Evolutionary conservation across 805 yeast genomes (phyloP), one percentile per base, ranked within the genome.

Genomic region (Zygotorulaspora florentina): DNA sequence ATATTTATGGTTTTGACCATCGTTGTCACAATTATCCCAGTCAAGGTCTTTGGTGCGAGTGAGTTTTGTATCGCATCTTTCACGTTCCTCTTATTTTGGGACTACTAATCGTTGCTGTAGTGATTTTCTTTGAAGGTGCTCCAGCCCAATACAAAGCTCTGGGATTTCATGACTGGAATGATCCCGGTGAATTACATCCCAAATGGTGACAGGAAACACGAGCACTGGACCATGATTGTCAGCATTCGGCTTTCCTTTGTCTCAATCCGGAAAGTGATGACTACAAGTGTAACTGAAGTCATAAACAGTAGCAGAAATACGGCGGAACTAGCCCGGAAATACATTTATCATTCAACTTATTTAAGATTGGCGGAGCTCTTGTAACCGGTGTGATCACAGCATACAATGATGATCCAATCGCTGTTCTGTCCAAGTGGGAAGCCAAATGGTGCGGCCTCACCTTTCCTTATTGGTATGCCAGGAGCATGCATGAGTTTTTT

Each of bases 41-140:
- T 66, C 28, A 50, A 56, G 33, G 51, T 50, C 18, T 69, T 63
- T 47, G 73, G 72, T 40, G 83, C 78, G 59, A 70, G 74, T 40
- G 87, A 80, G 56, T 85, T 80, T 62, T 84, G 83, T 83, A 74
- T 80, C 53, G 80, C 85, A 0, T 57, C 75, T 13, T 69, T 85
- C 63, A 85, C 85, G 62, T 85, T 28, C 50, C 83, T 42, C 75
- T 85, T 29, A 75, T 85, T 57, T 58, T 80, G 17, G 87, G 88
- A 16, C 68, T 82, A 50, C 78, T 82, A 46, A 63, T 82, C 31
- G 65, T 76, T 35, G 77, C 81, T 50, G 64, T 77, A 58, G 73
- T 79, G 33, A 76, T 81, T 49, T 79, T 80, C 53, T 77, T 80
- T 57, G 86, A 86, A 47, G 86, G 86, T 50, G 84, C 79, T 36